A percentile compares a stretch with the other conserved stretches of the same genome.
Evolutionary conservation across 805 yeast species (phyloP).

Genomic region (Soucietia sequanensis): DNA sequence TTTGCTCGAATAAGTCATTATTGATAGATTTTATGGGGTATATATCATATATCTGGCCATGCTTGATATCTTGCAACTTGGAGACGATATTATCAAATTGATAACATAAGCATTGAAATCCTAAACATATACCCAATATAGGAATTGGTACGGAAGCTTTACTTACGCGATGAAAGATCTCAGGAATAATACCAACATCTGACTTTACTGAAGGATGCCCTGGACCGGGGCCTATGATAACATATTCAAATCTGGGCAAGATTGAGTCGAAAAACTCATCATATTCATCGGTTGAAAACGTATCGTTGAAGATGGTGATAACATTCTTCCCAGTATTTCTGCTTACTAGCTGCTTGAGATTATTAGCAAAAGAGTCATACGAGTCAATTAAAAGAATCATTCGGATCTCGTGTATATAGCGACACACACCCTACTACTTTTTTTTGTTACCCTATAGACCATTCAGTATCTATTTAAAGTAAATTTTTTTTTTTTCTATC

Average conservation of each 20-base stretch:
- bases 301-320: constrained; percentile 62
- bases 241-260: constrained; percentile 61
- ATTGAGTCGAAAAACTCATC: constrained; percentile 36
- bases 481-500: no score
- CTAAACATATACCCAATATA: constrained; percentile 87
- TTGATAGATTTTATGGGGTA: no score
- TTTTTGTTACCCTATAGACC: no score
- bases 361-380: constrained; percentile 92
- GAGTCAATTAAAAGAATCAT: constrained; percentile 81
- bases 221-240: constrained; percentile 96
- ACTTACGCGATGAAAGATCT: constrained; percentile 32
- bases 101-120: constrained; percentile 80
- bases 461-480: no score
- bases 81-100: constrained; percentile 56
- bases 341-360: constrained; percentile 63
- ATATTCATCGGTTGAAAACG: constrained; percentile 33
- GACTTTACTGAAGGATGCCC: constrained; percentile 68
- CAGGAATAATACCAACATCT: constrained; percentile 78
- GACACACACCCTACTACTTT: background rate
- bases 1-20: no score
- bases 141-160: constrained; percentile 43
- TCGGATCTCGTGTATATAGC: constrained; percentile 1
- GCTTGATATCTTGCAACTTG: constrained; percentile 60
- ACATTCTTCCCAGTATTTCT: constrained; percentile 50
- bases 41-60: constrained; percentile 78